These are phyloP conservation scores for Cercospora sp. DNA, from an alignment of 2,329 filamentous ascomycete genomes.

Conservation along the genomic window DNA sequence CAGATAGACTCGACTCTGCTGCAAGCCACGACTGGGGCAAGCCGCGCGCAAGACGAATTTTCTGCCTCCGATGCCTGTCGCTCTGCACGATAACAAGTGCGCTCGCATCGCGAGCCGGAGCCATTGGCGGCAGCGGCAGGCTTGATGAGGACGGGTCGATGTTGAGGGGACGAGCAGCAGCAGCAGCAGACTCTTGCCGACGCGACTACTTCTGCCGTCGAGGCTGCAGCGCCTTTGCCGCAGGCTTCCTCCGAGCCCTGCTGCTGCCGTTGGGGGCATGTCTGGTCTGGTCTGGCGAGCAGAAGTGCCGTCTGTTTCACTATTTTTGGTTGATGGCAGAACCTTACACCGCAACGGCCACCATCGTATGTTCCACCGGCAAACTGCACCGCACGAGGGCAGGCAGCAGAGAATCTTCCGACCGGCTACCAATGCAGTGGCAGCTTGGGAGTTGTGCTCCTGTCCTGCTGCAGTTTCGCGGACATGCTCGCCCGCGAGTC, in stretches of 20 bases:
- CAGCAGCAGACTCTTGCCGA: background rate
- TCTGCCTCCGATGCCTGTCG: background rate
- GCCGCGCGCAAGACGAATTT: background rate
- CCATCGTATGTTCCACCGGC: slow-evolving; percentile 4
- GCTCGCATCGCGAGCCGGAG: background rate
- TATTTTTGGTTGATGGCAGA: slow-evolving; percentile 23
- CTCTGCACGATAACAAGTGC: background rate
- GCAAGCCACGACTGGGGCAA: slow-evolving; percentile 4
- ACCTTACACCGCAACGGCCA: slow-evolving; percentile 14
- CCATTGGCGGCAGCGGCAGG: background rate
- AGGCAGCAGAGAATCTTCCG: slow-evolving; percentile 22
- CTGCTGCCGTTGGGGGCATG: slow-evolving; percentile 11
- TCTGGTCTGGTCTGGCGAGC: slow-evolving; percentile 13
- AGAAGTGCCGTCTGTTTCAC: slow-evolving; percentile 21
- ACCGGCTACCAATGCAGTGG: slow-evolving; percentile 20
- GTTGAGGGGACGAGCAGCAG: background rate
- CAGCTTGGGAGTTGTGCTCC: slow-evolving; percentile 11
- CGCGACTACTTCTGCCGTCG: slow-evolving; percentile 5
- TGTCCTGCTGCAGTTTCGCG: slow-evolving; percentile 17
- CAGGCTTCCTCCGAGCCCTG: background rate
- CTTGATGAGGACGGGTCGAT: background rate
- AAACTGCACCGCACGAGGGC: slow-evolving; percentile 15
- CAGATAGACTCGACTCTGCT: slow-evolving; percentile 5
- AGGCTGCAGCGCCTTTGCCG: background rate
- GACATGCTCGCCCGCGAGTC: slow-evolving; percentile 27